Evolutionary conservation across 345 rosid genomes (phyloP), one percentile per base, ranked within the genome.

Genomic region (Cardamine resedifolia): DNA sequence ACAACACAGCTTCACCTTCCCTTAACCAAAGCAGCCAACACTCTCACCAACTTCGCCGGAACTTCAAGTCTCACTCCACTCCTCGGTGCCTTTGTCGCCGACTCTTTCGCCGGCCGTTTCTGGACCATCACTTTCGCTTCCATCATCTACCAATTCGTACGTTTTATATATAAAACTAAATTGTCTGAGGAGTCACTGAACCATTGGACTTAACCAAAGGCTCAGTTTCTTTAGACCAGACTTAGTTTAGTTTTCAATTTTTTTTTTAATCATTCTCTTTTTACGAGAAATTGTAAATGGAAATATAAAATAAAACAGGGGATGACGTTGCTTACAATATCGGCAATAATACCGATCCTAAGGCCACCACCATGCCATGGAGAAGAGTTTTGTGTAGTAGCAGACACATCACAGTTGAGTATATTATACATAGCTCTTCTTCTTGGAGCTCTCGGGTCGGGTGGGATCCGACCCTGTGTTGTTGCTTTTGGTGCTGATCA

Each of bases 401-500:
- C 99, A 2, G 76, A 83, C 19, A 50, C 80, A 8, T 81, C 84
- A 48, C 96, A 90, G 30, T 10, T 86, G 55, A 86, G 85, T 51
- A 59, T 95, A 64, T 79, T 95, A 0, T 91, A 95, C 66, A 43
- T 61, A 19, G 85, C 93, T 41, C 91, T 95, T 27, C 81, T 88
- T 3, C 87, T 95, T 0, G 83, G 76, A 21, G 96, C 96, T 20
- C 43, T 91, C 16, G 98, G 98, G 27, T 74, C 99, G 4, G 97
- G 99, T 43, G 99, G 82, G 64, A 89, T 89, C 83, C 83, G 96
- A 60, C 98, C 98, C 2, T 89, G 97, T 64, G 96, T 89, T 51
- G 94, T 84, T 20, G 87, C 92, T 26, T 92, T 92, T 45, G 98
- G 98, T 66, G 98, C 96, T 21, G 94, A 91, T 77, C 97, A 89